Base-by-base conservation (phyloP, 179 eudicot genomes). In the Vitellaria paradoxa region DNA sequence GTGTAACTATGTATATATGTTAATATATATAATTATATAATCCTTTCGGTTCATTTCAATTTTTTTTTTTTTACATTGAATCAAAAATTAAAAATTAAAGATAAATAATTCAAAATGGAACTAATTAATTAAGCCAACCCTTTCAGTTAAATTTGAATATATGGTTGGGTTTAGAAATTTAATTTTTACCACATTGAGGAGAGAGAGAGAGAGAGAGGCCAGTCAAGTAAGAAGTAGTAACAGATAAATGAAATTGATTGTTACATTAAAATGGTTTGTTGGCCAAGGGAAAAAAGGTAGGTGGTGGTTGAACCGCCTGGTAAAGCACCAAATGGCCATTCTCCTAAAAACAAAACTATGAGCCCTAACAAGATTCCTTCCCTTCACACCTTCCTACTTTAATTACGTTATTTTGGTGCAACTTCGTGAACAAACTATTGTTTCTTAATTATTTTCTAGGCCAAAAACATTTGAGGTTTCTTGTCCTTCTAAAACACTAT, bases 251-350 rank as follows among this genome's bases (percentile, higher is more conserved):
- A 77, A 77, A 76, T 70, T 30, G 76, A 30, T 30, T 80, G 85
- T 81, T 63, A 37, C 89, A 85, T 84, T 89, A 81, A 89, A 82
- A 84, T 64, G 71, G 77, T 80, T 81, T 71, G 88, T 78, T 87
- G 82, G 75, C 21, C 76, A 74, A 30, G 37, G 37, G 72, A 77
- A 77, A 70, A 76, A 74, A 77, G 80, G 84, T 89, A 52, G 92
- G 85, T 85, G 87, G 92, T 89, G 66, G 90, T 87, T 89, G 88
- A 85, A 87, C 89, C 88, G 71, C 84, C 37, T 30, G 37, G 37
- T 30, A 30, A 30, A 30, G 37, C 1, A 2, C 37, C 37, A 30
- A 30, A 30, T 30, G 37, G 37, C 37, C 37, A 30, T n/a, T n/a
- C 37, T 30, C 85, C 7, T 69, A 67, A 53, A 76, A 82, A 76